These are phyloP conservation scores for Claviceps quebecensis DNA, from an alignment of 2,329 filamentous ascomycete species.

Conservation along the genomic window DNA sequence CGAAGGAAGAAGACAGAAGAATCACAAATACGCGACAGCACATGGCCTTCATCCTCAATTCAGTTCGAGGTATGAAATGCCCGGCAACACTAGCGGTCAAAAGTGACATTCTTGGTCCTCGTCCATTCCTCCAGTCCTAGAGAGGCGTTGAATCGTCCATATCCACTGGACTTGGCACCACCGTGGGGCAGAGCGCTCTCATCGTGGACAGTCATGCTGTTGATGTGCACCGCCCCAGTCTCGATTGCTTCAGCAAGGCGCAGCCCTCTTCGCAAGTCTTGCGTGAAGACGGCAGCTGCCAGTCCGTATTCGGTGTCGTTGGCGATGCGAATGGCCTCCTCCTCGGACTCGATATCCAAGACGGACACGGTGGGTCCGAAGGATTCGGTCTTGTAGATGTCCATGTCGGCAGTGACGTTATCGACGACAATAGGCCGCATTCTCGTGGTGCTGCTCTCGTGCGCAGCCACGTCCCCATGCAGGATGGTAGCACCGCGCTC, in stretches of 20 bases:
- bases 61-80: too few species aligned
- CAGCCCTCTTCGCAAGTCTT: conserved; percentile 46
- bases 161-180: conserved; percentile 50
- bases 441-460: conserved; percentile 20
- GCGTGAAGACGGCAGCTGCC: conserved; percentile 56
- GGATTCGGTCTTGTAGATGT: conserved; percentile 59
- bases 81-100: conserved; percentile 19
- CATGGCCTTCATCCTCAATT: too few species aligned
- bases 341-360: conserved; percentile 50
- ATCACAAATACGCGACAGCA: too few species aligned
- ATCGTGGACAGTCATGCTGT: conserved; percentile 51
- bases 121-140: conserved; percentile 47
- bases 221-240: conserved; percentile 54
- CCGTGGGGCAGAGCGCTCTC: conserved; percentile 51
- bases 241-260: conserved; percentile 50
- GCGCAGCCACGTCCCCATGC: conserved; percentile 21
- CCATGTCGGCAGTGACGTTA: conserved; percentile 50
- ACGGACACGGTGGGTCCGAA: conserved; percentile 66
- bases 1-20: too few species aligned
- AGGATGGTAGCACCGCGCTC: conserved; percentile 48
- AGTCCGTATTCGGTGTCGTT: conserved; percentile 78
- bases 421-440: conserved; percentile 55
- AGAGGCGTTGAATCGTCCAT: conserved; percentile 43
- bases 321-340: conserved; percentile 58
- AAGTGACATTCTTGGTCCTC: conserved; percentile 50